These are phyloP conservation scores for Serpula lacrymans DNA, from an alignment of 768 basidiomycete genomes.

Conservation along the genomic window DNA sequence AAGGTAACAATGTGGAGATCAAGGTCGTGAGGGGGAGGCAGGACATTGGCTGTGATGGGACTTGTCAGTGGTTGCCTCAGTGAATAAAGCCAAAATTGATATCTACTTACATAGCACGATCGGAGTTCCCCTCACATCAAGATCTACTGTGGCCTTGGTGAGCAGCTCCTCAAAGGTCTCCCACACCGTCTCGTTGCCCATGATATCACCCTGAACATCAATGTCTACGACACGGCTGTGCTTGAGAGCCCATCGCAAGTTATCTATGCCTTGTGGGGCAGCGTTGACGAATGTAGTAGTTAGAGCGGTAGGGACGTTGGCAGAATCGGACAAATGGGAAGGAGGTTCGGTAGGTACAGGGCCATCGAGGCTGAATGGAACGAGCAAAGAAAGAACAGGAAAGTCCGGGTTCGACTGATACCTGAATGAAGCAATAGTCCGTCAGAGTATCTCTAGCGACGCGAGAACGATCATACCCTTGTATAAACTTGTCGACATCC, in stretches of 20 bases:
- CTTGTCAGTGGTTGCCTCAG: not conserved
- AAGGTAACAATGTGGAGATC: constrained; percentile 71
- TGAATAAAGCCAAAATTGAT: not conserved
- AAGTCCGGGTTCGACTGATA: constrained; percentile 17
- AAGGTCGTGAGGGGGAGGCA: constrained; percentile 76
- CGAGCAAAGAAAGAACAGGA: constrained; percentile 52
- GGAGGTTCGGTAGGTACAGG: constrained; percentile 39
- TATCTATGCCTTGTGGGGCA: constrained; percentile 48
- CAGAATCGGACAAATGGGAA: constrained; percentile 29
- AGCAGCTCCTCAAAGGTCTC: constrained; percentile 73
- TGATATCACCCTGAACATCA: constrained; percentile 55
- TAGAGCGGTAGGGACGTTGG: constrained; percentile 47
- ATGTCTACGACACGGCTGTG: constrained; percentile 67
- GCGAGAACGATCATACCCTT: constrained; percentile 39
- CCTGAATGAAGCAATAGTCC: constrained; percentile 10
- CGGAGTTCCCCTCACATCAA: constrained; percentile 41
- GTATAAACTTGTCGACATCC: constrained; percentile 41
- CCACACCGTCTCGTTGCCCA: constrained; percentile 44
- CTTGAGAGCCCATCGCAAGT: constrained; percentile 63
- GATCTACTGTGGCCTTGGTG: constrained; percentile 52
- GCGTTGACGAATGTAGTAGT: constrained; percentile 52
- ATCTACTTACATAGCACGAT: constrained; percentile 63
- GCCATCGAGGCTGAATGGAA: constrained; percentile 59
- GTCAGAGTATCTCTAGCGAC: not conserved
- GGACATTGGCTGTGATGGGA: constrained; percentile 58